These are phyloP conservation scores for Chaetomium cochliodes DNA, from an alignment of 495 filamentous ascomycete species.

Conservation along the genomic window DNA sequence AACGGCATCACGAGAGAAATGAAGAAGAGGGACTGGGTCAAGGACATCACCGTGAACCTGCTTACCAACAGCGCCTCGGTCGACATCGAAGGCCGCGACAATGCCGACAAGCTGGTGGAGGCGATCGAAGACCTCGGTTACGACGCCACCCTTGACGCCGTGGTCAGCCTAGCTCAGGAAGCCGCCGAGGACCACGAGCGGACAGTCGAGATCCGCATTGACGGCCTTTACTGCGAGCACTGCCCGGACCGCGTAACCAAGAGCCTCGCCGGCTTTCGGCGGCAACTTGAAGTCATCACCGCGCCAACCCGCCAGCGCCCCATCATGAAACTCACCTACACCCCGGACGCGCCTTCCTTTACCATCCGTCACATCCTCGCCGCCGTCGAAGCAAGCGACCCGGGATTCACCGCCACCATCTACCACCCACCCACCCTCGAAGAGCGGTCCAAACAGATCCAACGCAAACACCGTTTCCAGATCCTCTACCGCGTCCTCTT, in stretches of 20 bases:
- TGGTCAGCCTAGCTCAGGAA: slow-evolving; percentile 36
- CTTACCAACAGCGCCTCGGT: slow-evolving; percentile 70
- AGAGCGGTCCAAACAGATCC: slow-evolving; percentile 73
- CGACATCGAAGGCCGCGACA: slow-evolving; percentile 55
- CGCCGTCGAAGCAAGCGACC: slow-evolving; percentile 62
- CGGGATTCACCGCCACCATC: slow-evolving; percentile 62
- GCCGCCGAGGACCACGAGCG: slow-evolving; percentile 42
- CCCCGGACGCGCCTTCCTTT: slow-evolving; percentile 63
- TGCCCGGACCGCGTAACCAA: slow-evolving; percentile 65
- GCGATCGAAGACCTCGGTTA: slow-evolving; percentile 81
- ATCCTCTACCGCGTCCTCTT: slow-evolving; percentile 66
- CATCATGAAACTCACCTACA: slow-evolving; percentile 69
- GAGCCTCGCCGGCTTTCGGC: slow-evolving; percentile 40
- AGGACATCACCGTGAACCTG: slow-evolving; percentile 64
- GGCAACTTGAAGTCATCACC: slow-evolving; percentile 49
- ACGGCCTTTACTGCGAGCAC: slow-evolving; percentile 86
- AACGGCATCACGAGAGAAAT: slow-evolving; percentile 63
- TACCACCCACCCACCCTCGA: slow-evolving; percentile 83
- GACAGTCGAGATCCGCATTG: slow-evolving; percentile 64
- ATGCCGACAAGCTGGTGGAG: slow-evolving; percentile 58
- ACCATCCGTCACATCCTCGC: slow-evolving; percentile 74
- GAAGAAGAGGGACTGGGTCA: slow-evolving; percentile 61
- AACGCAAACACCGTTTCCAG: slow-evolving; percentile 58
- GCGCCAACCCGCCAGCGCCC: slow-evolving; percentile 52
- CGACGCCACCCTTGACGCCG: slow-evolving; percentile 61